Percentiles rank a stretch among this genome's conserved stretches.
These are phyloP conservation scores for Metschnikowia reukaufii DNA, from an alignment of 805 yeast species.

Conservation along the genomic window DNA sequence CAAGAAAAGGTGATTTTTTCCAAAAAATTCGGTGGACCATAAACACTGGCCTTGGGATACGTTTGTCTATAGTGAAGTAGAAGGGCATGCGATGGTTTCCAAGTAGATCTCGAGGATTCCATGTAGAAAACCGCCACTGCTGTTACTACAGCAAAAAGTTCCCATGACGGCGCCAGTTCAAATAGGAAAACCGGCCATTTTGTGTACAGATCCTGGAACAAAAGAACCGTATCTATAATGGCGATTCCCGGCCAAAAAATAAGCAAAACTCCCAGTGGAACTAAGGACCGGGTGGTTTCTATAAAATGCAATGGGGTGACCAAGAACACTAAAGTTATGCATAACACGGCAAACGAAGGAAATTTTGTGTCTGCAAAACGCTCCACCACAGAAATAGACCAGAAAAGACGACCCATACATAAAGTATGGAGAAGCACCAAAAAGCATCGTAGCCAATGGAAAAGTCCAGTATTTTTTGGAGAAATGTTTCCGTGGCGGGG, in stretches of 20 bases:
- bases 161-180: conserved; percentile 7
- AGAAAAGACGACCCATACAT: conserved; percentile 13
- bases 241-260: conserved; percentile 39
- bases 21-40: conserved; percentile 30
- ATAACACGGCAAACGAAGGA: conserved; percentile 16
- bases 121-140: conserved; percentile 34
- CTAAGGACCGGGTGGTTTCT: conserved; percentile 41
- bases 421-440: conserved; percentile 23
- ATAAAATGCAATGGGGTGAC: conserved; percentile 45
- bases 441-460: conserved; percentile 23
- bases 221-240: conserved; percentile 20
- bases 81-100: conserved; percentile 44
- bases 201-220: conserved; percentile 30
- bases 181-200: conserved; percentile 22
- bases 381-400: conserved; percentile 23
- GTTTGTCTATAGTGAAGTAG: conserved; percentile 30
- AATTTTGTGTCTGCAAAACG: conserved; percentile 25
- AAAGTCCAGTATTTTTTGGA: conserved; percentile 28
- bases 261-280: conserved; percentile 39
- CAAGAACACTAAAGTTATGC: conserved; percentile 8
- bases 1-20: conserved; percentile 45
- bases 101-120: conserved; percentile 34
- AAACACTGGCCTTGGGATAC: conserved; percentile 9
- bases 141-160: conserved; percentile 21
- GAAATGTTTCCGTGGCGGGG: conserved; percentile 20